Evolutionary conservation across 495 filamentous ascomycete species (phyloP), one percentile per base, ranked within the genome.

Genomic region (Penicillium maclennaniae): DNA sequence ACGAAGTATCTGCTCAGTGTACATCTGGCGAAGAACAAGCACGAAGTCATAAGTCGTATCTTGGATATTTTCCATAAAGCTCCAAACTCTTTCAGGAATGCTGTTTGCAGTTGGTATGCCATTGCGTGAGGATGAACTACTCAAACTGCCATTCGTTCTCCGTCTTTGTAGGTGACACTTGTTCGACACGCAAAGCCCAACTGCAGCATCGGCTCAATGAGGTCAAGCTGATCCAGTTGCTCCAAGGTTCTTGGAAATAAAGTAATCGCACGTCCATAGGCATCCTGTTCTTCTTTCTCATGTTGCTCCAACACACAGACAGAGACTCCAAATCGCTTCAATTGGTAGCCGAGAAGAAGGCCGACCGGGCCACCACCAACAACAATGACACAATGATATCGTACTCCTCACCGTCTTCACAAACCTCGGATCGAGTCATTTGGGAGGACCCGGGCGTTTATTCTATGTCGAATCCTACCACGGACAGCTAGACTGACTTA

Each of bases 351-450:
- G 4, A 90, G 78, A 59, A 89, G 78, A 19, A 91, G 76, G 20
- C 88, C 88, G 14, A 86, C 87, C 10, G 88, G 87, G 5, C 88
- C 87, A 27, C 87, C 88, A 25, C 88, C 88, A 45, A 92, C 69
- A 53, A 92, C 86, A 47, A 89, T 84, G 39, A 82, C 75, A 92
- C 86, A 47, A 89, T 84, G 39, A 82, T 74, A 53, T 83, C 82
- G 61, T 31, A 31, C 27, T 31, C 27, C 27, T 7, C 27, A 31
- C 27, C 27, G 6, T 31, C 27, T 7, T 31, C 2, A 31, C 27
- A 31, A 31, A 31, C 10, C 6, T 12, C 27, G 9, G 27, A 31
- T 1, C 7, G 10, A 31, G 27, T 31, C 27, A 31, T 31, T 31
- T 2, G 1, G 6, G 7, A 12, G 9, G 27, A 31, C 1, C 6